phyloP scores from a whole-genome alignment of 495 filamentous ascomycete genomes.

The Penicillium crystallinum region DNA sequence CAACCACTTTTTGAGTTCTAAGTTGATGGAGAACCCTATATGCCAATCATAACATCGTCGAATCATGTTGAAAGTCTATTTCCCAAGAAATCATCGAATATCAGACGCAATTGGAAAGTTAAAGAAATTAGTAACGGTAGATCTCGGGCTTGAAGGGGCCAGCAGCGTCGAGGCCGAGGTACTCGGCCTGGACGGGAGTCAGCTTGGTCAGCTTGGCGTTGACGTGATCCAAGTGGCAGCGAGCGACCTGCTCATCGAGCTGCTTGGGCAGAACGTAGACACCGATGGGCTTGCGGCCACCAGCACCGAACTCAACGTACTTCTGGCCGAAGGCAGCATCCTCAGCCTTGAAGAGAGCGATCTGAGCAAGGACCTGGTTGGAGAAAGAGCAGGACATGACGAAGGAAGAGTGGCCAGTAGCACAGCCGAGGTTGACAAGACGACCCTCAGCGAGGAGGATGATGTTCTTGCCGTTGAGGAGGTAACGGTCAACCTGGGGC shows the following conservation, averaged over 20 bases:
- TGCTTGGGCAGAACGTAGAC: conserved; percentile 99
- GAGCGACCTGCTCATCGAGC: conserved; percentile 94
- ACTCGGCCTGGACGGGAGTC: conserved; percentile 82
- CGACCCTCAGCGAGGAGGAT: conserved; percentile 97
- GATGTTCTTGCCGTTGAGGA: conserved; percentile 94
- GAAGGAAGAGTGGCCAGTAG: conserved; percentile 98
- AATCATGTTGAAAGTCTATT: conserved; percentile 59
- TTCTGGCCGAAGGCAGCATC: conserved; percentile 83
- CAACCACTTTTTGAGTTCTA: conserved; percentile 51
- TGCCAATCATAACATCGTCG: conserved; percentile 57
- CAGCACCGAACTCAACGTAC: conserved; percentile 93
- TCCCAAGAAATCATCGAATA: conserved; percentile 32
- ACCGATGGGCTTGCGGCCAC: conserved; percentile 79
- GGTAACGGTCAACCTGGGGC: conserved; percentile 97
- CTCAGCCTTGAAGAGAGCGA: conserved; percentile 91
- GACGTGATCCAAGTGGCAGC: conserved; percentile 88
- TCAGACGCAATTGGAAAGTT: conserved; percentile 32
- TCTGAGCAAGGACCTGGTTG: conserved; percentile 99
- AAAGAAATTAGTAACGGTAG: conserved; percentile 50
- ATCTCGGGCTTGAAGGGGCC: conserved; percentile 93
- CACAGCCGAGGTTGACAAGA: conserved; percentile 98
- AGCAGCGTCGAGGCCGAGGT: conserved; percentile 75
- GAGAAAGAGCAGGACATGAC: conserved; percentile 99
- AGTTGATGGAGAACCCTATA: conserved; percentile 43
- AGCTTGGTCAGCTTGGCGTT: conserved; percentile 89